A percentile compares a stretch with the other conserved stretches of the same genome.
phyloP scores from a whole-genome alignment of 305 asterid genomes.

The Fraxinus floribunda region DNA sequence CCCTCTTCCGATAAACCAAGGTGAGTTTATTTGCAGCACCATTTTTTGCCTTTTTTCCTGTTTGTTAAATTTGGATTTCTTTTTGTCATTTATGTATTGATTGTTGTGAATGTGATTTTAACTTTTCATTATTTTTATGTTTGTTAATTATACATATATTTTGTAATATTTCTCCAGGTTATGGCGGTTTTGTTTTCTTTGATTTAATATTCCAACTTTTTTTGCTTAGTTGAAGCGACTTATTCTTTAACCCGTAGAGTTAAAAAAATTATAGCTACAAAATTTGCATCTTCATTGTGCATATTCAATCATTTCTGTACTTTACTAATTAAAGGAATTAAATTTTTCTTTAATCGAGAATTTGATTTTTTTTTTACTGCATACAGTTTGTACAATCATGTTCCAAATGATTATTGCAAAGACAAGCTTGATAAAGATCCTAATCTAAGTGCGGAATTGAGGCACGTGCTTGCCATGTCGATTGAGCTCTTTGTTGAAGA shows the following conservation, averaged over 20 bases:
- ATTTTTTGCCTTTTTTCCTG: no score
- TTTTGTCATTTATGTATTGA: conserved; percentile 1
- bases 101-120: neutral
- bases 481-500: conserved; percentile 74
- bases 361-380: no score
- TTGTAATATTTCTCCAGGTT: neutral
- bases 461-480: conserved; percentile 67
- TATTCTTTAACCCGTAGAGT: neutral
- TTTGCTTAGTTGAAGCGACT: neutral
- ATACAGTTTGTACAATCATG: conserved; percentile 31
- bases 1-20: conserved; percentile 7
- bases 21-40: conserved; percentile 14
- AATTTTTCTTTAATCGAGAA: neutral
- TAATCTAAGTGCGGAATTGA: conserved; percentile 52
- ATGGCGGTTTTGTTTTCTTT: neutral
- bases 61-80: neutral
- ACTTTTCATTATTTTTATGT: neutral
- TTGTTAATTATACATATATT: neutral
- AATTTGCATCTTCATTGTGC: neutral
- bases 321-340: neutral
- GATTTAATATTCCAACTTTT: neutral
- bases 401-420: conserved; percentile 80
- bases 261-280: neutral
- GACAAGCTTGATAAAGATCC: conserved; percentile 85
- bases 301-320: neutral